Percentiles rank a stretch among this genome's conserved stretches.
Conservation (phyloP, 139 green algal species). For the Gonium pectorale region DNA sequence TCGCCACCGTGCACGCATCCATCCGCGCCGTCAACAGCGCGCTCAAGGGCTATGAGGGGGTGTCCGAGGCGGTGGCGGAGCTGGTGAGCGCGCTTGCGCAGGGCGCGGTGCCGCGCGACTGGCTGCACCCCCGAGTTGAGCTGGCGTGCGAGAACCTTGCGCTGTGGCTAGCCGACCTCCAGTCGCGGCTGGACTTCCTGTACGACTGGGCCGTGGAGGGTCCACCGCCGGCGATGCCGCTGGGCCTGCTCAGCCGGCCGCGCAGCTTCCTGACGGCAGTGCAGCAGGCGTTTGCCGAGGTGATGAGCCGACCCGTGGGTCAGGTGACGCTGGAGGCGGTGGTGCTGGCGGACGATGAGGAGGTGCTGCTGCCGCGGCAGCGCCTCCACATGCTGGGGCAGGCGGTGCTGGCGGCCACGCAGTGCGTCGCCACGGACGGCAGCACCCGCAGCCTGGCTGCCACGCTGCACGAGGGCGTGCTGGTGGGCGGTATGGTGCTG, state of each 20-base stretch:
- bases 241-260: conserved; percentile 56
- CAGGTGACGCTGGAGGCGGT: conserved; percentile 28
- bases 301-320: conserved; percentile 43
- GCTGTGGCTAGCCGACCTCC: conserved; percentile 51
- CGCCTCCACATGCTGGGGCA: neutral
- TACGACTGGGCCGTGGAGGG: conserved; percentile 58
- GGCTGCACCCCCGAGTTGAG: conserved; percentile 28
- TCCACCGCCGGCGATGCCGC: conserved; percentile 44
- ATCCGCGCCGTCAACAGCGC: conserved; percentile 40
- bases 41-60: conserved; percentile 44
- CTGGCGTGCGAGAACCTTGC: conserved; percentile 37
- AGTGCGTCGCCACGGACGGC: neutral
- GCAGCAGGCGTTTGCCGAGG: conserved; percentile 54
- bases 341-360: conserved; percentile 39
- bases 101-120: conserved; percentile 43
- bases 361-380: neutral
- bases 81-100: conserved; percentile 41
- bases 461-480: conserved; percentile 30
- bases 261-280: conserved; percentile 53
- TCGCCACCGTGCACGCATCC: conserved; percentile 36
- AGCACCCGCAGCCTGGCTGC: neutral
- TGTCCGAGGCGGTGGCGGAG: conserved; percentile 34
- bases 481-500: conserved; percentile 41
- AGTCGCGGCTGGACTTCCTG: conserved; percentile 49
- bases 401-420: neutral